These are phyloP conservation scores for Rhodotorula glutinis DNA, from an alignment of 1,284 basidiomycete species.

Conservation along the genomic window DNA sequence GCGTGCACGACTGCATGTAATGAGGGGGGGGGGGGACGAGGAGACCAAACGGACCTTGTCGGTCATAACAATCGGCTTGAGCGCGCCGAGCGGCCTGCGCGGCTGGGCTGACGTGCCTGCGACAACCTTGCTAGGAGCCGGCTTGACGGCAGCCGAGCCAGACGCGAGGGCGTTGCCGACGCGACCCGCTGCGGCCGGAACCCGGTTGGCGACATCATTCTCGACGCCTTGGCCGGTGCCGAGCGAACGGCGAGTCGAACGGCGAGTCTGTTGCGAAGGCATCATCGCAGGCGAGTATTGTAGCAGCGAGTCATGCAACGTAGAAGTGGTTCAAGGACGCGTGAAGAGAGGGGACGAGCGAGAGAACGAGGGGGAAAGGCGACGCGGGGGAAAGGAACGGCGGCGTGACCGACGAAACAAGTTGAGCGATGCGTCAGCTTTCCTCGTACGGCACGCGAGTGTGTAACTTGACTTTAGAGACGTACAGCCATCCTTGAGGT, in stretches of 20 bases:
- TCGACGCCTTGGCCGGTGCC: conserved; percentile 30
- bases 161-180: not conserved
- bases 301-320: not conserved
- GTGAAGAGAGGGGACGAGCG: not conserved
- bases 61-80: conserved; percentile 12
- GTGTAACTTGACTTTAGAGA: not conserved
- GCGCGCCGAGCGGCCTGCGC: not conserved
- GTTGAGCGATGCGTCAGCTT: conserved; percentile 25
- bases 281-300: not conserved
- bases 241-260: conserved; percentile 35
- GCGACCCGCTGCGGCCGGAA: conserved; percentile 2
- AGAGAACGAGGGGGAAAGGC: not conserved
- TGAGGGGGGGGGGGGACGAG: not conserved
- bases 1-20: conserved; percentile 5
- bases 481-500: conserved; percentile 18
- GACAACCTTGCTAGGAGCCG: conserved; percentile 3
- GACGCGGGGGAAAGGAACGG: conserved; percentile 1
- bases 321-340: not conserved
- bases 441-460: not conserved
- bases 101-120: conserved; percentile 1
- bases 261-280: conserved; percentile 28
- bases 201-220: conserved; percentile 32
- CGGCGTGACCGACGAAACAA: conserved; percentile 9
- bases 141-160: not conserved
- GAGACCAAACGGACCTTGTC: conserved; percentile 31